Evolutionary conservation across 2,329 filamentous ascomycete species (phyloP).

Genomic region (Cladosporium sp.): DNA sequence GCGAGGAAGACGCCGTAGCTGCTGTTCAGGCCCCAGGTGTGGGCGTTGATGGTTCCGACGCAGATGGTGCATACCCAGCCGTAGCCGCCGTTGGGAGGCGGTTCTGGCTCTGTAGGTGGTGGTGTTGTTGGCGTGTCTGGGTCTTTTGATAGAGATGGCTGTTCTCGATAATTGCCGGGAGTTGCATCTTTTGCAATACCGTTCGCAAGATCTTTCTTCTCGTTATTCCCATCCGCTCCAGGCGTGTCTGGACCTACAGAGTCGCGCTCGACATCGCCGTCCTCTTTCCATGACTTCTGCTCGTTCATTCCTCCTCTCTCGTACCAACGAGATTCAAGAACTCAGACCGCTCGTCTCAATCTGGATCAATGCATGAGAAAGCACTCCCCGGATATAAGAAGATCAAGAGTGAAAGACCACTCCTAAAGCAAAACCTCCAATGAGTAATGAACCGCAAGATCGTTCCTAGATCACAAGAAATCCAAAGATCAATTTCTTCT

Average conservation of each 20-base stretch:
- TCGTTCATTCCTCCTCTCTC: constrained; percentile 14
- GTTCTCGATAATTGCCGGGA: neutral
- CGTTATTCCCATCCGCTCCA: neutral
- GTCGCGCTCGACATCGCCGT: constrained; percentile 21
- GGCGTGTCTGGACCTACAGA: neutral
- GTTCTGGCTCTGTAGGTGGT: neutral
- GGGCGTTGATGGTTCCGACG: constrained; percentile 41
- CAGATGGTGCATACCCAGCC: constrained; percentile 53
- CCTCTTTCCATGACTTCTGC: constrained; percentile 50
- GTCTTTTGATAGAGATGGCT: neutral
- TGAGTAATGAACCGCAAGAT: too few relatives aligned
- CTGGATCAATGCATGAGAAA: too few relatives aligned
- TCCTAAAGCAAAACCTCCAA: too few relatives aligned
- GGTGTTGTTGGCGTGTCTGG: neutral
- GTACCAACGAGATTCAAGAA: too few relatives aligned
- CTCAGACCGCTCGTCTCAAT: too few relatives aligned
- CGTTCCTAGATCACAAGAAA: too few relatives aligned
- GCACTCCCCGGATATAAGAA: too few relatives aligned
- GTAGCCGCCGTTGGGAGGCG: constrained; percentile 52
- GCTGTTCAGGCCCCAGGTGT: constrained; percentile 42
- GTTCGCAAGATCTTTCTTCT: neutral
- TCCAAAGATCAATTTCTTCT: too few relatives aligned
- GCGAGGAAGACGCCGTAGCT: constrained; percentile 72
- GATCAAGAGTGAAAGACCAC: too few relatives aligned
- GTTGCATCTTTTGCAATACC: neutral